These are phyloP conservation scores for Chamaecrista fasciculata DNA, from an alignment of 306 rosid genomes.

Conservation along the genomic window DNA sequence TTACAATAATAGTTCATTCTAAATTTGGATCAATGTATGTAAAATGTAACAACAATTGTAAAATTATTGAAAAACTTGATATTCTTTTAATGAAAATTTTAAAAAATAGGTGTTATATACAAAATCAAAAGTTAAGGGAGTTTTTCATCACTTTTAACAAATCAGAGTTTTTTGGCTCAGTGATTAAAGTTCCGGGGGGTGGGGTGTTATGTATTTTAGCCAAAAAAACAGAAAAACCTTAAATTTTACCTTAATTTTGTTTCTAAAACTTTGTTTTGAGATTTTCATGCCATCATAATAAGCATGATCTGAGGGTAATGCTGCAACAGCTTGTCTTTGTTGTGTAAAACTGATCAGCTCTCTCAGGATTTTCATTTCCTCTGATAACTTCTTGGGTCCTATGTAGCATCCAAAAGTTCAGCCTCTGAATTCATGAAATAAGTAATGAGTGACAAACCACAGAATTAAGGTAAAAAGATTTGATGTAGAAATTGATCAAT, in stretches of 20 bases:
- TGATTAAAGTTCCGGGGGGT: no score
- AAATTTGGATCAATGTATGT: no score
- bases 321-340: not conserved
- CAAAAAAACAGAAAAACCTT: no score
- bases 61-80: no score
- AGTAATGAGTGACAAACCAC: not conserved
- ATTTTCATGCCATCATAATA: not conserved
- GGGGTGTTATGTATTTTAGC: no score
- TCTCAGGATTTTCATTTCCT: constrained; percentile 5
- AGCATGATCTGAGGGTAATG: not conserved
- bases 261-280: not conserved
- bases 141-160: no score
- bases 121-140: no score
- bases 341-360: not conserved
- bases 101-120: no score
- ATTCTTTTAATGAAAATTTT: no score
- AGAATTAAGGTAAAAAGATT: not conserved
- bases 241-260: not conserved
- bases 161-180: no score
- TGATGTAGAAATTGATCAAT: not conserved
- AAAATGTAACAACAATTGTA: no score
- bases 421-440: not conserved
- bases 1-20: no score
- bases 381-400: not conserved
- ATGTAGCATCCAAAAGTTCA: constrained; percentile 17